A percentile compares a stretch with the other conserved stretches of the same genome.
Evolutionary conservation across 257 asterid species (phyloP).

Genomic region (Penstemon barbatus): DNA sequence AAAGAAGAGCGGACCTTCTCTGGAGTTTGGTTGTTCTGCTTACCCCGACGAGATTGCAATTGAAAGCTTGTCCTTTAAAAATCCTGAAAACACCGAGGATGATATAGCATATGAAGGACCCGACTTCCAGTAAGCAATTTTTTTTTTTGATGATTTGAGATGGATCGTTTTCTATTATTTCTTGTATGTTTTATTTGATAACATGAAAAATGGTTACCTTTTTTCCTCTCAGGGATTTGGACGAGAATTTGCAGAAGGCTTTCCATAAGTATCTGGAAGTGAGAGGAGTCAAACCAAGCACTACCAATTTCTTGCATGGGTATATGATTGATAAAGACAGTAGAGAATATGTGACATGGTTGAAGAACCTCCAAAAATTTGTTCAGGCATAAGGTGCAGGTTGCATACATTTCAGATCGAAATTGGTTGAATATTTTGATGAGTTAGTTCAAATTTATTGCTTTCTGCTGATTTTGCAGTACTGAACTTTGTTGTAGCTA

Average conservation of each 20-base stretch:
- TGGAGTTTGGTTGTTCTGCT: constrained; percentile 79
- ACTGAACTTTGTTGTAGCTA: neutral
- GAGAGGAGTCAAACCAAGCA: constrained; percentile 78
- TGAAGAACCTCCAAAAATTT: constrained; percentile 68
- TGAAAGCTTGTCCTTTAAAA: constrained; percentile 61
- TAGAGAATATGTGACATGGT: constrained; percentile 71
- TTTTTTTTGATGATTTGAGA: too few species aligned
- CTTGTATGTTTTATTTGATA: too few species aligned
- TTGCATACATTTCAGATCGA: neutral
- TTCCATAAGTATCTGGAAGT: constrained; percentile 89
- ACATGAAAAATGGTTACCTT: too few species aligned
- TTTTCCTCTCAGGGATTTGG: constrained; percentile 61
- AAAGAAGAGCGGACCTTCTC: constrained; percentile 51
- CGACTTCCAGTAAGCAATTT: constrained; percentile 55
- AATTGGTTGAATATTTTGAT: neutral
- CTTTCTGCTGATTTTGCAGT: neutral
- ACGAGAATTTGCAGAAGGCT: constrained; percentile 91
- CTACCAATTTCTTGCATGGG: constrained; percentile 78
- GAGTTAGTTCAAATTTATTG: constrained; percentile 5
- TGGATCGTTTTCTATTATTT: too few species aligned
- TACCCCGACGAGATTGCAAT: constrained; percentile 67
- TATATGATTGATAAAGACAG: constrained; percentile 78
- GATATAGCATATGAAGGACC: constrained; percentile 90
- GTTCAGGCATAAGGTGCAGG: constrained; percentile 44
- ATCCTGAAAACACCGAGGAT: constrained; percentile 55